Evolutionary conservation across 1,284 basidiomycete genomes (phyloP).

Genomic region (Pascua guehoae): DNA sequence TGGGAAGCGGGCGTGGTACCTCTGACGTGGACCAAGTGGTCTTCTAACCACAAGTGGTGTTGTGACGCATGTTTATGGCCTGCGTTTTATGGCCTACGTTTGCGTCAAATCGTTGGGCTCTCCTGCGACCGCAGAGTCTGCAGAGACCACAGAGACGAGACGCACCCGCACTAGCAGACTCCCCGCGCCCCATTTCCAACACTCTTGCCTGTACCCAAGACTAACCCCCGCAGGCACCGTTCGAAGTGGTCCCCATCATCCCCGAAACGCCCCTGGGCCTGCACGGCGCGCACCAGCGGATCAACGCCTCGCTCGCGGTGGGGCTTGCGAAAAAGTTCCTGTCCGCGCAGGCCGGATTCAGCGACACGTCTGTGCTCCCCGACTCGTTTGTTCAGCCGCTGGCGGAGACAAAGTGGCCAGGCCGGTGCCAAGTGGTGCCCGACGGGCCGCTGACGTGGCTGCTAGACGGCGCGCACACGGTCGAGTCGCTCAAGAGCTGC

Average conservation of each 20-base stretch:
- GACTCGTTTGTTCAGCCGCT: conserved; percentile 62
- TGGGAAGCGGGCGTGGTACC: no score
- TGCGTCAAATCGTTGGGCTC: no score
- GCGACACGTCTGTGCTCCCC: conserved; percentile 52
- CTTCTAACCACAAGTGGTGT: no score
- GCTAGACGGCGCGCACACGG: conserved; percentile 93
- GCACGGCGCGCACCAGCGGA: conserved; percentile 80
- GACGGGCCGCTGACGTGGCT: conserved; percentile 66
- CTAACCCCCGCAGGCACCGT: conserved; percentile 42
- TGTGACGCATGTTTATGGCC: no score
- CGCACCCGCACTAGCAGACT: not conserved
- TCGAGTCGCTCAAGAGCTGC: conserved; percentile 83
- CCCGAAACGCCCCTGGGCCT: conserved; percentile 60
- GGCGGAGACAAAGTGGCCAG: conserved; percentile 79
- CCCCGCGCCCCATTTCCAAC: conserved; percentile 44
- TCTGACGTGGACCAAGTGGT: no score
- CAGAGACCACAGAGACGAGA: no score
- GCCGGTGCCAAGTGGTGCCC: conserved; percentile 74
- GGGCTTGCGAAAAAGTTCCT: conserved; percentile 71
- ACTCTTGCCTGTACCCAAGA: conserved; percentile 35
- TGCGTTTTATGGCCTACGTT: no score
- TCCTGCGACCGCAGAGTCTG: not conserved
- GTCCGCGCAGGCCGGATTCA: conserved; percentile 36
- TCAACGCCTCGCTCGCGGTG: conserved; percentile 86
- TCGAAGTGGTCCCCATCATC: conserved; percentile 36